Percentiles rank a stretch among this genome's conserved stretches.
Evolutionary conservation across 75 land plant genomes (phyloP).

Genomic region (Sequoiadendron giganteum): DNA sequence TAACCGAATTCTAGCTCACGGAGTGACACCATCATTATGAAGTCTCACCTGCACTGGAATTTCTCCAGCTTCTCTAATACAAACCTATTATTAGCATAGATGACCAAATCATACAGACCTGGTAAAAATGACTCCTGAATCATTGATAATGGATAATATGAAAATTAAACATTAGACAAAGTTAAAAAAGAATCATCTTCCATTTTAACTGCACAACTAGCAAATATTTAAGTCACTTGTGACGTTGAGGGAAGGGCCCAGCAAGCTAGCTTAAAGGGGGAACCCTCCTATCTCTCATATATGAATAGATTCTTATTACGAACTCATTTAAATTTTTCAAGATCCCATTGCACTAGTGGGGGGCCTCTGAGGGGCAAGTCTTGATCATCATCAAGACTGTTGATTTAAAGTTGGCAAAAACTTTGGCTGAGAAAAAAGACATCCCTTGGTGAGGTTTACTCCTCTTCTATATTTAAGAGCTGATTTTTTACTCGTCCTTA

Average conservation of each 20-base stretch:
- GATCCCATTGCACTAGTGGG: neutral
- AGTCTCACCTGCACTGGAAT: neutral
- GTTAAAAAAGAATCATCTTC: no score
- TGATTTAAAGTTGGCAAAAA: neutral
- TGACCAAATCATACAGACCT: neutral
- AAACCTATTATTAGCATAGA: neutral
- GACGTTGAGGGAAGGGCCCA: neutral
- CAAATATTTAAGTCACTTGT: neutral
- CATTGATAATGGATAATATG: no score
- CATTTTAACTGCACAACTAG: no score
- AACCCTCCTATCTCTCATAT: neutral
- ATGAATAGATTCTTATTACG: neutral
- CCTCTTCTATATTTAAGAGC: neutral
- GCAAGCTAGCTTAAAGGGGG: neutral
- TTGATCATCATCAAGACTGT: neutral
- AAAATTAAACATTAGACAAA: neutral
- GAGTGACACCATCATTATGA: neutral
- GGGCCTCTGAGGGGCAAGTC: neutral
- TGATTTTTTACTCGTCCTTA: neutral
- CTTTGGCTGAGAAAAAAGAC: neutral
- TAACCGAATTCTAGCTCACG: neutral
- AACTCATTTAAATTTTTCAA: neutral
- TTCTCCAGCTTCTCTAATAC: neutral
- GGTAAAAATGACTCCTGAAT: neutral
- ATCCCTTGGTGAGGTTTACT: neutral